Evolutionary conservation across 768 basidiomycete genomes (phyloP), one percentile per base, ranked within the genome.

Genomic region (Tulasnella sp.): DNA sequence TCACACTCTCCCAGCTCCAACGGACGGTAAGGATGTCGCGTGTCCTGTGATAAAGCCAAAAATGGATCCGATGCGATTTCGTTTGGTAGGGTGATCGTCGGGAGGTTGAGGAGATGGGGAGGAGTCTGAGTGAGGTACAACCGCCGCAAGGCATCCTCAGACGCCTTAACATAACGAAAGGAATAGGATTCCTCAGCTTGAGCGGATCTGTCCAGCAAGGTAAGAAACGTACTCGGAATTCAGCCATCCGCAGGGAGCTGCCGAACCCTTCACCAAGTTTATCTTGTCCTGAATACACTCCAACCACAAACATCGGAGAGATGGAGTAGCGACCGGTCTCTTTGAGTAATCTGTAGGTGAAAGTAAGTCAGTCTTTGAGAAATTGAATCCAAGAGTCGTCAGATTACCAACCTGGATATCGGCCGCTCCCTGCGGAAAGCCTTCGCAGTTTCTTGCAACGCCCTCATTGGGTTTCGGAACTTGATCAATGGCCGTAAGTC

Each of bases 191-290:
- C 8, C 27, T 54, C 30, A 65, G 49, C 29, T 21, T 43, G 17
- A 53, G 52, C 22, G n/a, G 29, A n/a, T n/a, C 48, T 10, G 17
- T 49, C 10, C 10, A 19, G 8, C 50, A 52, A 43, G 19, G 34
- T 17, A 19, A 62, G 29, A 19, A 60, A 25, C 22, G 21, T 71
- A 91, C 92, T 59, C 94, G 77, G 72, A 80, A 93, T 71, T 97
- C 92, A 15, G 92, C 92, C 94, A 98, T 98, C 70, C 81, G 84
- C 56, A 97, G 73, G 2, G 89, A 92, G 64, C 82, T 85, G 53
- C 96, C 96, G 67, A 93, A 91, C 12, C 93, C 92, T 71, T 99
- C 93, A 4, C 93, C 91, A 1, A 99, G 80, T 71, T 96, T 81
- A 69, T 81, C 88, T 60, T 72, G 75, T 42, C 83, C 91, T 22